phyloP scores from a whole-genome alignment of 257 asterid genomes.

The Pogostemon cablin region DNA sequence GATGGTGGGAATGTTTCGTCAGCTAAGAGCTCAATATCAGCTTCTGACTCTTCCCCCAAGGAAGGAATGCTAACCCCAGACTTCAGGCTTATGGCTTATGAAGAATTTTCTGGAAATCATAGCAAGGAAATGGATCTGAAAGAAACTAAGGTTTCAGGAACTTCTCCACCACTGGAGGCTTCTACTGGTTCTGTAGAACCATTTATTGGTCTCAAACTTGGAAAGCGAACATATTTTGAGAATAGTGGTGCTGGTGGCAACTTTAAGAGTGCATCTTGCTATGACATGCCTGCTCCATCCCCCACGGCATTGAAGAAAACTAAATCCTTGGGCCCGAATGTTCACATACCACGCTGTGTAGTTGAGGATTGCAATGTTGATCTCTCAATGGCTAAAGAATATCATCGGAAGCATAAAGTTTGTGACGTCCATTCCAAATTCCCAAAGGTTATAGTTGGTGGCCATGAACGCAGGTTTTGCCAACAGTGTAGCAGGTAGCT shows the following conservation, averaged over 20 bases:
- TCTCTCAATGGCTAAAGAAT: conserved; percentile 78
- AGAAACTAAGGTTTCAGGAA: conserved; percentile 42
- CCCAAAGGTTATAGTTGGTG: conserved; percentile 69
- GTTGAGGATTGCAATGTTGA: conserved; percentile 87
- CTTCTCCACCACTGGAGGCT: conserved; percentile 53
- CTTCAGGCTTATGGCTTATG: conserved; percentile 49
- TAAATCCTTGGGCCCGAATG: conserved; percentile 49
- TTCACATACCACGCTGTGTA: conserved; percentile 53
- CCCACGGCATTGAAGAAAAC: conserved; percentile 49
- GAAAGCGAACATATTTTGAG: conserved; percentile 82
- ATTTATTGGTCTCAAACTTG: conserved; percentile 72
- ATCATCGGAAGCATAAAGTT: conserved; percentile 87
- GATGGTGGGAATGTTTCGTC: conserved; percentile 73
- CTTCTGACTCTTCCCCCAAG: conserved; percentile 68
- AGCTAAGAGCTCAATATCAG: conserved; percentile 78
- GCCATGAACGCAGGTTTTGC: conserved; percentile 84
- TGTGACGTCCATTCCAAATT: conserved; percentile 81
- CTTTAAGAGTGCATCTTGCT: conserved; percentile 48
- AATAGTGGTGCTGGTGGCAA: conserved; percentile 48
- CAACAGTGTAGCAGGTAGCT: conserved; percentile 96
- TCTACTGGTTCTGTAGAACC: conserved; percentile 63
- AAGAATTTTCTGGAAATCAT: conserved; percentile 39
- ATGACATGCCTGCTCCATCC: conserved; percentile 52
- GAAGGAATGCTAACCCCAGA: conserved; percentile 46
- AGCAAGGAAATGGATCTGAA: conserved; percentile 32